Evolutionary conservation across 805 yeast genomes (phyloP).

Genomic region (Candida xiaguanensis): DNA sequence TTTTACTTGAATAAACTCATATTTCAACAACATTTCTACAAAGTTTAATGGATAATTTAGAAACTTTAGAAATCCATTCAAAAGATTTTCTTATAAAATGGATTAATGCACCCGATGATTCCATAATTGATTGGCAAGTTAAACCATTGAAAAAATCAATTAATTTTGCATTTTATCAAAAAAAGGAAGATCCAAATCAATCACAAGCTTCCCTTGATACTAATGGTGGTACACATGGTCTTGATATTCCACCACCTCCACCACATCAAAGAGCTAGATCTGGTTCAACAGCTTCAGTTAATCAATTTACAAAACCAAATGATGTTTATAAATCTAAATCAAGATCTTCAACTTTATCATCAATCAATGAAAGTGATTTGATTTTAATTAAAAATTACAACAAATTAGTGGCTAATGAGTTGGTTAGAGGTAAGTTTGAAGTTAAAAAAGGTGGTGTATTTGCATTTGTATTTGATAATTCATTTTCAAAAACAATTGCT

Average conservation of each 20-base stretch:
- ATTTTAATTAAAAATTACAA: slow-evolving; percentile 57
- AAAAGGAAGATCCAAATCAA: slow-evolving; percentile 20
- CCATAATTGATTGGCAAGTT: slow-evolving; percentile 71
- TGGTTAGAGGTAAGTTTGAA: slow-evolving; percentile 58
- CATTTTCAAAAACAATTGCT: slow-evolving; percentile 79
- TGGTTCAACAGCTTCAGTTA: slow-evolving; percentile 12
- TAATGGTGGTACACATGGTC: slow-evolving; percentile 2
- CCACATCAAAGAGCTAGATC: slow-evolving; percentile 8
- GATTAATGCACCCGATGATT: slow-evolving; percentile 72
- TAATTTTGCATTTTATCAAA: slow-evolving; percentile 37
- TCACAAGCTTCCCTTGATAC: slow-evolving; percentile 1
- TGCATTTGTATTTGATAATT: slow-evolving; percentile 90
- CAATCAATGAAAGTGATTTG: slow-evolving; percentile 39
- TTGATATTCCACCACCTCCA: slow-evolving; percentile 4
- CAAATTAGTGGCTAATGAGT: slow-evolving; percentile 50
- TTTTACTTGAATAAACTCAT: not conserved
- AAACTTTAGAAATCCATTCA: slow-evolving; percentile 84
- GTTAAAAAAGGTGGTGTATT: slow-evolving; percentile 63
- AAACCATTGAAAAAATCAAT: slow-evolving; percentile 58
- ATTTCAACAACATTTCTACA: not conserved
- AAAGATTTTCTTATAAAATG: slow-evolving; percentile 88
- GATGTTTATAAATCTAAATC: slow-evolving; percentile 26
- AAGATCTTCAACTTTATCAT: slow-evolving; percentile 35
- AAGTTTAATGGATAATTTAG: slow-evolving; percentile 37
- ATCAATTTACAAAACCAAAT: slow-evolving; percentile 9